Evolutionary conservation across 2,329 filamentous ascomycete genomes (phyloP).

Genomic region (Colletotrichum sp.): DNA sequence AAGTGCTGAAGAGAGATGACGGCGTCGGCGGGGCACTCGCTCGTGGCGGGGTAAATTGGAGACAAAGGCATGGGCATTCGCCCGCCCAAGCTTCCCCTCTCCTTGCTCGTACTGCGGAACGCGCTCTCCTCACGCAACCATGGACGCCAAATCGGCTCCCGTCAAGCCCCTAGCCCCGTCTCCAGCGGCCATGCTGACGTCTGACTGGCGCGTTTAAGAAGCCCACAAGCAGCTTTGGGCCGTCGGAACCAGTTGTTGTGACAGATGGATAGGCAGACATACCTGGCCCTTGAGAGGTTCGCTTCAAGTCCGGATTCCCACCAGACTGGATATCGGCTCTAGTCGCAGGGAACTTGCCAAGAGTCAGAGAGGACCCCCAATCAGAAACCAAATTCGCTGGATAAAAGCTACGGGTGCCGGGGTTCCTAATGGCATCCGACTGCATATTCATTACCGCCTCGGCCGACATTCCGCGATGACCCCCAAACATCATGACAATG

Average conservation of each 20-base stretch:
- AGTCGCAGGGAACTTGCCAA: background rate
- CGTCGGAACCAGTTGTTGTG: background rate
- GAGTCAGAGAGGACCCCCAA: background rate
- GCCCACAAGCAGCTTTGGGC: background rate
- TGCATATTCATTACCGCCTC: background rate
- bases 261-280: background rate
- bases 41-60: slow-evolving; percentile 21
- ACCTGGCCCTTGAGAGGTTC: background rate
- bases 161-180: background rate
- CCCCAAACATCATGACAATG: background rate
- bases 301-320: background rate
- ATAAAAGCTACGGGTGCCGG: background rate
- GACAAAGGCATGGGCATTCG: background rate
- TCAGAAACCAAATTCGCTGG: background rate
- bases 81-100: background rate
- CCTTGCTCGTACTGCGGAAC: background rate
- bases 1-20: background rate
- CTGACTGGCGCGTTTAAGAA: slow-evolving; percentile 8
- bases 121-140: background rate
- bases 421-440: background rate
- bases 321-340: background rate
- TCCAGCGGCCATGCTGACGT: background rate
- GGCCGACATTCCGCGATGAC: slow-evolving; percentile 10
- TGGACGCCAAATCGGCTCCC: background rate
- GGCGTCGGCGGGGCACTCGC: slow-evolving; percentile 3